Percentiles rank a stretch among this genome's conserved stretches.
phyloP scores from a whole-genome alignment of 305 asterid species.

The Galium porrigens region DNA sequence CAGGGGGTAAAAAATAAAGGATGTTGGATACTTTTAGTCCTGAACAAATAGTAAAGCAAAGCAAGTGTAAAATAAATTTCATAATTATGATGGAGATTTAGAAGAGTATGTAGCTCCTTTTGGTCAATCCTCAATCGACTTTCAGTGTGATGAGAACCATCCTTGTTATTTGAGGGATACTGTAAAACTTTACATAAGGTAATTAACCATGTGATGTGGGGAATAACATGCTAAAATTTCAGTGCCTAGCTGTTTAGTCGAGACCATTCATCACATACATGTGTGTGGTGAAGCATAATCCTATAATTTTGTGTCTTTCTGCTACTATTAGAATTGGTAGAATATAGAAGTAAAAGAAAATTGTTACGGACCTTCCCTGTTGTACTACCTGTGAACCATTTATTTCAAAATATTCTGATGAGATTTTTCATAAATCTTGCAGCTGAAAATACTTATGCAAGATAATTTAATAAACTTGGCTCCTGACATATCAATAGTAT shows the following conservation, averaged over 20 bases:
- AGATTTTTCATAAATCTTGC: background rate
- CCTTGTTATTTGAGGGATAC: background rate
- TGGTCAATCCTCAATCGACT: background rate
- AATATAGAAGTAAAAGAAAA: background rate
- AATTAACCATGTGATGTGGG: background rate
- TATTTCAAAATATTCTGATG: background rate
- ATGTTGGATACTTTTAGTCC: background rate
- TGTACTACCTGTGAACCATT: background rate
- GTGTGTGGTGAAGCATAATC: background rate
- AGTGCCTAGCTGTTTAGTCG: background rate
- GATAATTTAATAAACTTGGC: background rate
- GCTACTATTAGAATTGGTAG: background rate
- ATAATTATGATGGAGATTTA: too few species aligned
- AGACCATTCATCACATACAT: background rate
- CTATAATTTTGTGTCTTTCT: background rate
- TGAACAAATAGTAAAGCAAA: background rate
- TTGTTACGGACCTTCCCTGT: background rate
- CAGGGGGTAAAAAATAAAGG: background rate
- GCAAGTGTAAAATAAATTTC: too few species aligned
- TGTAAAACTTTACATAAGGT: background rate
- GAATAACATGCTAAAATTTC: background rate
- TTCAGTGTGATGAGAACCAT: too few species aligned
- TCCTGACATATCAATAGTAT: background rate
- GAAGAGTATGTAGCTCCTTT: background rate
- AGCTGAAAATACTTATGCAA: background rate